These are phyloP conservation scores for Boletus bicolor DNA, from an alignment of 768 basidiomycete species.

Conservation along the genomic window DNA sequence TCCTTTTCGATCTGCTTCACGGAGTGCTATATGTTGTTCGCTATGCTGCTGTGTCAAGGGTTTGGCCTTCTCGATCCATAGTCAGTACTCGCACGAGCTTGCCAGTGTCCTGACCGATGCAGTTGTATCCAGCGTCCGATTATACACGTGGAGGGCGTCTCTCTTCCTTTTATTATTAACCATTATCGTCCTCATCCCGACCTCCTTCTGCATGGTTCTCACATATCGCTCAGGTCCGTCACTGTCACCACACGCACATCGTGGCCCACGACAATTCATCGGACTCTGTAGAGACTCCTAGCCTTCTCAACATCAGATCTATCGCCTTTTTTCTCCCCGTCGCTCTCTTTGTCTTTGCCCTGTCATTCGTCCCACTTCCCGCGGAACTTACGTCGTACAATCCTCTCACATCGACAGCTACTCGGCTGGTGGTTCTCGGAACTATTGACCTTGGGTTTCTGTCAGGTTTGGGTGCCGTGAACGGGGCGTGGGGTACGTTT, in stretches of 20 bases:
- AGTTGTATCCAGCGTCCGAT: constrained; percentile 45
- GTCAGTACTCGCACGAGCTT: constrained; percentile 39
- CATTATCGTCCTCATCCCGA: constrained; percentile 65
- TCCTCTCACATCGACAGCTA: constrained; percentile 45
- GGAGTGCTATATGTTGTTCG: constrained; percentile 70
- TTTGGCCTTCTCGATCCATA: constrained; percentile 47
- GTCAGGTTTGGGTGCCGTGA: constrained; percentile 76
- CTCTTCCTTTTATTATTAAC: constrained; percentile 55
- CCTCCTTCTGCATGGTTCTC: constrained; percentile 58
- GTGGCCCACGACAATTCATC: not conserved
- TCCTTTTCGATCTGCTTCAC: constrained; percentile 71
- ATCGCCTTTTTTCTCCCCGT: constrained; percentile 45
- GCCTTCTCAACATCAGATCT: constrained; percentile 19
- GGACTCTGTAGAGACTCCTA: constrained; percentile 21
- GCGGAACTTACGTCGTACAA: constrained; percentile 40
- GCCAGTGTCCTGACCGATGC: constrained; percentile 1
- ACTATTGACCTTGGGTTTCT: constrained; percentile 75
- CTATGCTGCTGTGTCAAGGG: constrained; percentile 71
- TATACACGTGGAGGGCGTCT: constrained; percentile 67
- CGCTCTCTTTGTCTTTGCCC: constrained; percentile 49
- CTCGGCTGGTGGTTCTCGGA: constrained; percentile 72
- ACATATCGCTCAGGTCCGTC: constrained; percentile 38
- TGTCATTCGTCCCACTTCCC: constrained; percentile 72
- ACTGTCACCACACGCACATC: not conserved
- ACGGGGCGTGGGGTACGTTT: constrained; percentile 52